phyloP scores from a whole-genome alignment of 2,329 filamentous ascomycete species.

The Fusarium annulatum region DNA sequence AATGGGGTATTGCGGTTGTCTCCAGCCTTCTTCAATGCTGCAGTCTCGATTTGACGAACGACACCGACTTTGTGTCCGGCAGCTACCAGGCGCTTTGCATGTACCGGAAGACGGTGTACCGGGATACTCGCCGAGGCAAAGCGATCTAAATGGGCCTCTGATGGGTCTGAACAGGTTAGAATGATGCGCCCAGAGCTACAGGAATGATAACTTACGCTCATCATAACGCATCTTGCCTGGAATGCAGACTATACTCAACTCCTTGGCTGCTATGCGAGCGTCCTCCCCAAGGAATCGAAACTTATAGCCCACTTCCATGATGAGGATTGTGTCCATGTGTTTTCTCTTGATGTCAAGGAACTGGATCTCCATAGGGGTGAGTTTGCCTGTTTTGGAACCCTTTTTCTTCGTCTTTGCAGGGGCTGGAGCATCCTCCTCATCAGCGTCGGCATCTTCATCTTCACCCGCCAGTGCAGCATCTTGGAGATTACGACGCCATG shows the following conservation, averaged over 20 bases:
- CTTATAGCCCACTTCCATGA: slow-evolving; percentile 97
- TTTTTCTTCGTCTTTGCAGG: slow-evolving; percentile 70
- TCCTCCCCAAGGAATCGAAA: slow-evolving; percentile 98
- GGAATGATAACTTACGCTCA: slow-evolving; percentile 69
- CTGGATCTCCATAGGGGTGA: slow-evolving; percentile 95
- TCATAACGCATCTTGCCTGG: slow-evolving; percentile 95
- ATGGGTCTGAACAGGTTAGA: slow-evolving; percentile 67
- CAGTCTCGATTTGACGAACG: slow-evolving; percentile 93
- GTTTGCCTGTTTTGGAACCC: slow-evolving; percentile 75
- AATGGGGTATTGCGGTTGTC: slow-evolving; percentile 96
- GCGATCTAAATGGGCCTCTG: slow-evolving; percentile 89
- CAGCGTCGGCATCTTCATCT: slow-evolving; percentile 70
- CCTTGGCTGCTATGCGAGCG: slow-evolving; percentile 87
- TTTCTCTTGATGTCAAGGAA: slow-evolving; percentile 94
- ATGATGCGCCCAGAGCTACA: background rate
- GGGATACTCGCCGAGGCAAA: slow-evolving; percentile 98
- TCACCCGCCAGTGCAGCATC: slow-evolving; percentile 65
- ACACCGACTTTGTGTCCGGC: slow-evolving; percentile 97
- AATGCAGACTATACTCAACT: slow-evolving; percentile 94
- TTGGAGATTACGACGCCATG: slow-evolving; percentile 70
- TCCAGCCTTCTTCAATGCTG: slow-evolving; percentile 92
- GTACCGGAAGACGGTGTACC: slow-evolving; percentile 88
- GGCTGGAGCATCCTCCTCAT: slow-evolving; percentile 58
- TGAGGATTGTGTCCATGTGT: slow-evolving; percentile 87
- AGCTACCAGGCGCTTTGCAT: slow-evolving; percentile 90